Base-by-base conservation (phyloP, 768 basidiomycete genomes). In the Leccinum arenicola region DNA sequence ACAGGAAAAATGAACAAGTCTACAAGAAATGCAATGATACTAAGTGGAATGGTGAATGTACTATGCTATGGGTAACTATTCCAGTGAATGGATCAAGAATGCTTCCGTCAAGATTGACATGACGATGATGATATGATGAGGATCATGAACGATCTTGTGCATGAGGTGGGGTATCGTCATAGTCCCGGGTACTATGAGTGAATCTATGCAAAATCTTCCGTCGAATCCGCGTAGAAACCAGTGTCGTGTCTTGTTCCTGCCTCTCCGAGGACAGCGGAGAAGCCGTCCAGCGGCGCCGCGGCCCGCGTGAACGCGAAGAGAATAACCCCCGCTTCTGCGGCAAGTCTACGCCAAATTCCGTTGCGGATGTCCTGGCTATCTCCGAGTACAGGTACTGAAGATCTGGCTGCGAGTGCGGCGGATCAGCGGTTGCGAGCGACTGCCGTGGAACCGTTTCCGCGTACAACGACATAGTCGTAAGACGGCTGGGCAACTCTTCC, bases 161-260 rank as follows among this genome's bases (percentile, higher is more conserved):
- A 21, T 19, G 50, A 51, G 35, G 56, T 11, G 17, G 33, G 58
- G 40, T 61, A 61, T 61, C 45, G 15, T 50, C 52, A 57, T 57
- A 57, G 50, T 55, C 56, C 54, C 55, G 61, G 53, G 52, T 53
- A 49, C 49, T 55, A 57, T 58, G 61, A 45, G 72, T 72, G 64
- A 77, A 57, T 61, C 71, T 70, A 57, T 73, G 74, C 57, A 77
- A 64, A 66, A 77, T 70, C 29, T 74, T 75, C 25, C 74, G 73
- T 54, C 72, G 67, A 33, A 69, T 65, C 29, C 70, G 68, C 58
- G 60, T 59, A 50, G 63, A 64, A 56, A 58, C 61, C 36, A 55
- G 59, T n/a, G 33, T 58, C 2, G 57, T 19, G 14, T 62, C 66
- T 51, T 64, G 62, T 48, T 63, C 72, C 9, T 38, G 49, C 54